Conservation (phyloP, 148 eudicot genomes). For the Fagopyrum tataricum region DNA sequence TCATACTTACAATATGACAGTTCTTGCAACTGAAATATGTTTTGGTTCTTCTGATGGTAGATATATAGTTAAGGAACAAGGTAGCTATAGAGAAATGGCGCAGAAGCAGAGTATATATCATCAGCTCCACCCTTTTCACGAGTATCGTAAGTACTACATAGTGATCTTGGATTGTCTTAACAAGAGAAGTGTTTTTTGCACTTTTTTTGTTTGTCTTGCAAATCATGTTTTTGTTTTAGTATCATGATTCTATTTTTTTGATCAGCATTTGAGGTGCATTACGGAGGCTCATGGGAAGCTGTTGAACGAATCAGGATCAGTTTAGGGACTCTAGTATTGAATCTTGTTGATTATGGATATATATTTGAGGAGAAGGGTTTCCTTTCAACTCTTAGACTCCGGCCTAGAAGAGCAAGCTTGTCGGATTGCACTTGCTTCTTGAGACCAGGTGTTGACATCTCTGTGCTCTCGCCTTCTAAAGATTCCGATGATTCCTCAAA, state of each 20-base stretch:
- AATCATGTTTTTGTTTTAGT: background rate
- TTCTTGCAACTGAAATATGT: background rate
- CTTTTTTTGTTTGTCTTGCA: too few relatives aligned
- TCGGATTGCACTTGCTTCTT: constrained; percentile 71
- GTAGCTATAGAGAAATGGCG: constrained; percentile 16
- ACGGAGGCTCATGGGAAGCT: constrained; percentile 48
- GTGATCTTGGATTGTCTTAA: too few relatives aligned
- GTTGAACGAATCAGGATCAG: constrained; percentile 60
- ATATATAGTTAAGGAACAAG: background rate
- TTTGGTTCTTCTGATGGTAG: background rate
- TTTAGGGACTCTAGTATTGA: constrained; percentile 41
- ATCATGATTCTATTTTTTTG: background rate
- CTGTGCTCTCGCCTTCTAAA: constrained; percentile 39
- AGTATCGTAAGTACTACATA: constrained; percentile 25
- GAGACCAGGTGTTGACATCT: constrained; percentile 79
- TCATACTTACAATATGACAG: background rate
- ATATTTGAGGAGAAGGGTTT: constrained; percentile 47
- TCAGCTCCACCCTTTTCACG: constrained; percentile 32
- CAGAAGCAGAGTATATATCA: constrained; percentile 23
- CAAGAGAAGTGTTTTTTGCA: too few relatives aligned
- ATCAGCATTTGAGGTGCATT: constrained; percentile 74
- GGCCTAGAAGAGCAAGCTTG: constrained; percentile 62
- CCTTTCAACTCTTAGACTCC: constrained; percentile 54
- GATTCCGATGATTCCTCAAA: constrained; percentile 32
- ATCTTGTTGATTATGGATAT: constrained; percentile 42